Percentiles rank a stretch among this genome's conserved stretches.
These are phyloP conservation scores for Exophiala mesophila DNA, from an alignment of 2,329 filamentous ascomycete genomes.

Conservation along the genomic window DNA sequence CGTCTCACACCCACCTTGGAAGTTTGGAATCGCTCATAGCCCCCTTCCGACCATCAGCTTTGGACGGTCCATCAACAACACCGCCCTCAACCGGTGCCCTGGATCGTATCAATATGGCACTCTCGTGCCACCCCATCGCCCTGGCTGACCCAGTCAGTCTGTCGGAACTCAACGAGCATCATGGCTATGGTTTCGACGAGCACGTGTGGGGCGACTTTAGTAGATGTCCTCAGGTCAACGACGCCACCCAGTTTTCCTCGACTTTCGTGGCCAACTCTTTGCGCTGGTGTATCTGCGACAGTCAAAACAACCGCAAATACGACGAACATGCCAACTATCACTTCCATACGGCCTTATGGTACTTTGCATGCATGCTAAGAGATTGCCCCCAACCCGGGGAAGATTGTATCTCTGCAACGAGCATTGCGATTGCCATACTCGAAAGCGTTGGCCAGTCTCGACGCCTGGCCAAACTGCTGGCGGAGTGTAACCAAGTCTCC, in stretches of 20 bases:
- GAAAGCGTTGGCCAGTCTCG: conserved; percentile 15
- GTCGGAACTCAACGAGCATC: neutral
- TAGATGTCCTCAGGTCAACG: conserved; percentile 11
- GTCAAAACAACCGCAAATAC: conserved; percentile 9
- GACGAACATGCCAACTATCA: conserved; percentile 6
- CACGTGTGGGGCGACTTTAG: conserved; percentile 7
- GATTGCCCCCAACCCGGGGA: conserved; percentile 9
- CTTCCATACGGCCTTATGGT: conserved; percentile 6
- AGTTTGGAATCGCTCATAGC: too few species aligned
- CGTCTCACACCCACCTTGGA: too few species aligned
- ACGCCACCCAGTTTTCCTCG: conserved; percentile 2
- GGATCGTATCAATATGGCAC: conserved; percentile 1
- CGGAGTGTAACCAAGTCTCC: conserved; percentile 9
- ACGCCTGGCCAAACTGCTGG: conserved; percentile 9
- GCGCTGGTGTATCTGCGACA: conserved; percentile 15
- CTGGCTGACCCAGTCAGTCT: neutral
- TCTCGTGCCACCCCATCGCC: conserved; percentile 10
- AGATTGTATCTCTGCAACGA: conserved; percentile 14
- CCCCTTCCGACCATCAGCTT: too few species aligned
- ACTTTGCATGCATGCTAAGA: conserved; percentile 13
- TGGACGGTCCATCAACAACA: too few species aligned
- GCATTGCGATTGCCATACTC: conserved; percentile 12
- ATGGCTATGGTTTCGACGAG: conserved; percentile 9
- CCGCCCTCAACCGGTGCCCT: too few species aligned
- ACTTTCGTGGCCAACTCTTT: conserved; percentile 13